Conservation (phyloP, 2,329 filamentous ascomycete genomes). For the Arthroderma sp. region DNA sequence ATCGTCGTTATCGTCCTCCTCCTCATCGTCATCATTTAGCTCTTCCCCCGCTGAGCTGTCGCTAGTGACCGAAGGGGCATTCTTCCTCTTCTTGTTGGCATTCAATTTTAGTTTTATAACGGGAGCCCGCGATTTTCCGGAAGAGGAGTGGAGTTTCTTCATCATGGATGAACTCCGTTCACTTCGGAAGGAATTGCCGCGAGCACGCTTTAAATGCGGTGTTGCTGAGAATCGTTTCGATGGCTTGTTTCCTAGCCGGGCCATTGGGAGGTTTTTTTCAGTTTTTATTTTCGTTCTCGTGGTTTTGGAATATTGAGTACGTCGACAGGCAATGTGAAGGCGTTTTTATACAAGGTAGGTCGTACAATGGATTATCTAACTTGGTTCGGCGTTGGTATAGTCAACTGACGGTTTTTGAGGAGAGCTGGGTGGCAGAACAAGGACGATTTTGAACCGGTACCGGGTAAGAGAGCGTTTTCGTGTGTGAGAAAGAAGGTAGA, state of each 20-base stretch:
- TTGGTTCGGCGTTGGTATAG: not conserved
- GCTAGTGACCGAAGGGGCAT: conserved; percentile 11
- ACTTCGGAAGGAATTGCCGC: too few species aligned
- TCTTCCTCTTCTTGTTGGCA: conserved; percentile 13
- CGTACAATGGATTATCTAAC: not conserved
- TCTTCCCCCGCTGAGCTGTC: conserved; percentile 28
- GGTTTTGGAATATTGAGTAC: not conserved
- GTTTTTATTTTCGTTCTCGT: too few species aligned
- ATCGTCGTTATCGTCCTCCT: conserved; percentile 20
- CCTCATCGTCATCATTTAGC: conserved; percentile 20
- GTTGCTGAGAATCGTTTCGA: not conserved
- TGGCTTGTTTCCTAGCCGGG: not conserved
- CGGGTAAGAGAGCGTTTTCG: not conserved
- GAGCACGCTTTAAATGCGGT: not conserved
- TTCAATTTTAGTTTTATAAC: conserved; percentile 1
- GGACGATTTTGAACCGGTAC: not conserved
- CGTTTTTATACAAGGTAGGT: too few species aligned
- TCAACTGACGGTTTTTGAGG: not conserved
- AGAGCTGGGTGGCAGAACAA: not conserved
- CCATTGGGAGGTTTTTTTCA: not conserved
- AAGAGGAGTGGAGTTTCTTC: not conserved
- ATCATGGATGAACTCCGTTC: too few species aligned
- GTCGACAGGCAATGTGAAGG: too few species aligned
- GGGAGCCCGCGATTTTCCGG: conserved; percentile 4
- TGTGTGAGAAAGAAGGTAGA: conserved; percentile 3